Evolutionary conservation across 495 filamentous ascomycete species (phyloP).

Genomic region (Letharia lupina): DNA sequence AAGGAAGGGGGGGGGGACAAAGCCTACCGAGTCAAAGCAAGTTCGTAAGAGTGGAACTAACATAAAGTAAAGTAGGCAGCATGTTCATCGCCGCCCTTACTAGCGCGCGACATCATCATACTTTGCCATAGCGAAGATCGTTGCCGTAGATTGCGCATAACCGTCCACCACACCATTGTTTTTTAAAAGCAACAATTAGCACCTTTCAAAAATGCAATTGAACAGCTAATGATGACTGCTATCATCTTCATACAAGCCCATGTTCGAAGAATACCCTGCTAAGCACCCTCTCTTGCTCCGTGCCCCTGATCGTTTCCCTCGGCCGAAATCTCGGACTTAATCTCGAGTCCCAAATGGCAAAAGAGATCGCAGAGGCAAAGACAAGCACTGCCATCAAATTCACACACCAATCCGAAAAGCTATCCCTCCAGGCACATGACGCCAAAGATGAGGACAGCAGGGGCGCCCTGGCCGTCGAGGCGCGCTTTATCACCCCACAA

Average conservation of each 20-base stretch:
- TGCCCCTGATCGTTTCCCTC: background rate
- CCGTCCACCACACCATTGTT: too few relatives aligned
- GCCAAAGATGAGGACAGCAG: conserved; percentile 13
- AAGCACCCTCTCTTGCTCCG: background rate
- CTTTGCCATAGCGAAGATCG: too few relatives aligned
- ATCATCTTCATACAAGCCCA: background rate
- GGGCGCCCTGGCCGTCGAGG: conserved; percentile 48
- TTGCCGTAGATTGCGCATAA: too few relatives aligned
- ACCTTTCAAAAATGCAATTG: too few relatives aligned
- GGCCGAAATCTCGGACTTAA: background rate
- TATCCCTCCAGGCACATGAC: conserved; percentile 39
- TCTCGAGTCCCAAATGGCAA: conserved; percentile 2
- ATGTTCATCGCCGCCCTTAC: too few relatives aligned
- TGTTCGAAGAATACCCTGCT: background rate
- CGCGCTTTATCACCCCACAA: conserved; percentile 57
- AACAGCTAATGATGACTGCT: too few relatives aligned
- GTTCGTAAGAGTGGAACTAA: too few relatives aligned
- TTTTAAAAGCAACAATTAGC: too few relatives aligned
- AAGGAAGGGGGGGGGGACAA: too few relatives aligned
- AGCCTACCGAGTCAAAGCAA: too few relatives aligned
- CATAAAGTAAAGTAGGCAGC: too few relatives aligned
- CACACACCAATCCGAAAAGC: conserved; percentile 52
- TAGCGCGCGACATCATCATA: too few relatives aligned
- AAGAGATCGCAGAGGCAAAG: background rate
- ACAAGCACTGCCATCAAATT: conserved; percentile 32